These are phyloP conservation scores for Scheffersomyces stipitis DNA, from an alignment of 805 yeast genomes.

Conservation along the genomic window DNA sequence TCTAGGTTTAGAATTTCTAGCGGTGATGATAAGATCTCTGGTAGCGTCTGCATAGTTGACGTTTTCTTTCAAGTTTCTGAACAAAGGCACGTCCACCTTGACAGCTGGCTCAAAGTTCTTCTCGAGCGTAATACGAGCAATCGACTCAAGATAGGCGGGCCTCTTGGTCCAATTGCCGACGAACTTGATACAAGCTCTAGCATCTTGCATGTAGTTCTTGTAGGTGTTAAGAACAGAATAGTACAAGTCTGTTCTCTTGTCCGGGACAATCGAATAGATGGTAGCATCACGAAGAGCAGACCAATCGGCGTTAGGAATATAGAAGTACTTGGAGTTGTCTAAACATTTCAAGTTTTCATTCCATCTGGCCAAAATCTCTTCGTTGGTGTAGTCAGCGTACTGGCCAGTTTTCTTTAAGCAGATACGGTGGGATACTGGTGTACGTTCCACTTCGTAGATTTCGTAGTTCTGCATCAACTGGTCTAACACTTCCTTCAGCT, in stretches of 20 bases:
- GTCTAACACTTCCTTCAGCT: conserved; percentile 61
- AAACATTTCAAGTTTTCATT: conserved; percentile 44
- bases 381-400: conserved; percentile 48
- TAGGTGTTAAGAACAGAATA: conserved; percentile 50
- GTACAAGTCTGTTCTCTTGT: conserved; percentile 53
- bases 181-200: conserved; percentile 27
- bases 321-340: conserved; percentile 51
- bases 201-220: conserved; percentile 42
- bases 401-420: conserved; percentile 71
- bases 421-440: conserved; percentile 72
- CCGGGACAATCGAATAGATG: conserved; percentile 24
- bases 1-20: neutral
- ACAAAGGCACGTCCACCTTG: conserved; percentile 21
- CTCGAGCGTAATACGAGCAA: conserved; percentile 23
- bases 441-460: conserved; percentile 54
- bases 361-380: conserved; percentile 60
- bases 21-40: neutral
- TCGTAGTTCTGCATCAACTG: conserved; percentile 62
- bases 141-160: conserved; percentile 18
- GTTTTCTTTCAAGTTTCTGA: conserved; percentile 24
- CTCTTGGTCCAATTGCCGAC: conserved; percentile 30
- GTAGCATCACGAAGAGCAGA: conserved; percentile 81
- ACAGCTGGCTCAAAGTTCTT: conserved; percentile 17
- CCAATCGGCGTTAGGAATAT: conserved; percentile 84
- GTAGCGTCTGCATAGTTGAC: conserved; percentile 27